A percentile compares a stretch with the other conserved stretches of the same genome.
These are phyloP conservation scores for Monilinia fructigena DNA, from an alignment of 2,329 filamentous ascomycete genomes.

Conservation along the genomic window DNA sequence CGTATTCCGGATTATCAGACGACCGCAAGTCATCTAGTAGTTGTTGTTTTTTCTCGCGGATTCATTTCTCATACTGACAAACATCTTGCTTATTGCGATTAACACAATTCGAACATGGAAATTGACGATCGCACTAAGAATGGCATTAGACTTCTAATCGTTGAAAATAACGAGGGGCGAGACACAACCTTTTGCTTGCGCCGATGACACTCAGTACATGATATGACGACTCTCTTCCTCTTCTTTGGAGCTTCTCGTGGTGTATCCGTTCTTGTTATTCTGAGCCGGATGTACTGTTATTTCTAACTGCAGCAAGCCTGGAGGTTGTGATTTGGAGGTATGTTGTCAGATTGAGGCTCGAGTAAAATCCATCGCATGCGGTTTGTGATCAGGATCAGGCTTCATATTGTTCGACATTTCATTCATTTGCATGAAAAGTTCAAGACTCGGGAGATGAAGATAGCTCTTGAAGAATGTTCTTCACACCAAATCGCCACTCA, in stretches of 20 bases:
- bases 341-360: slow-evolving; percentile 19
- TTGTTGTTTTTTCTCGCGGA: slow-evolving; percentile 37
- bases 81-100: slow-evolving; percentile 54
- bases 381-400: slow-evolving; percentile 1
- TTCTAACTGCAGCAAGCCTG: slow-evolving; percentile 7
- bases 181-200: slow-evolving; percentile 48
- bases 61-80: slow-evolving; percentile 56
- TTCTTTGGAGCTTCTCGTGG: slow-evolving; percentile 45
- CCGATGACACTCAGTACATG: slow-evolving; percentile 63
- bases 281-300: neutral
- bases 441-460: slow-evolving; percentile 42
- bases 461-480: slow-evolving; percentile 65
- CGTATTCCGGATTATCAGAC: slow-evolving; percentile 27
- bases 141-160: slow-evolving; percentile 25
- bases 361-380: slow-evolving; percentile 15
- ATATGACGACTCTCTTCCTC: slow-evolving; percentile 59
- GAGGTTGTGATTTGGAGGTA: slow-evolving; percentile 20
- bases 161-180: neutral
- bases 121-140: slow-evolving; percentile 55
- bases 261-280: slow-evolving; percentile 13
- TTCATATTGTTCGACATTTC: slow-evolving; percentile 34
- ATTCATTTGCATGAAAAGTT: slow-evolving; percentile 60
- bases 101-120: slow-evolving; percentile 60
- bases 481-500: no score
- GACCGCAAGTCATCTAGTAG: slow-evolving; percentile 33